Conservation (phyloP, 495 filamentous ascomycete species). For the Aspergillus panamensis region DNA sequence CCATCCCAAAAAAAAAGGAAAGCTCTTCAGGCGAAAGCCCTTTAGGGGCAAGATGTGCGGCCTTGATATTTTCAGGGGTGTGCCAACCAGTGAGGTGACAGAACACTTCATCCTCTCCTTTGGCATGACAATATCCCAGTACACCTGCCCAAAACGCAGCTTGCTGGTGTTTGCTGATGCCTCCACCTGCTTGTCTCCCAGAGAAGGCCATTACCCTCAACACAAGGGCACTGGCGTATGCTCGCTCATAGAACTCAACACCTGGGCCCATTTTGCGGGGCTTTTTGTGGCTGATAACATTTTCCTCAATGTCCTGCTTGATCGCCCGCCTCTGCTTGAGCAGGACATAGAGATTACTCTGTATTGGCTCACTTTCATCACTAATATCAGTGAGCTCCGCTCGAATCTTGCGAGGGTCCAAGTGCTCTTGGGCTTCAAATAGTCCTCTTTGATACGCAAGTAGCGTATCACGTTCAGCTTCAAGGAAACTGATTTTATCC, state of each 20-base stretch:
- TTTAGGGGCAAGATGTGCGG: neutral
- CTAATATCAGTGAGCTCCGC: neutral
- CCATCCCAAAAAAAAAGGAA: neutral
- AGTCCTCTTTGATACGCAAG: neutral
- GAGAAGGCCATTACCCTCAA: neutral
- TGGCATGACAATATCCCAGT: neutral
- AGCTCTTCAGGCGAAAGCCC: neutral
- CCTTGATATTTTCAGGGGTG: neutral
- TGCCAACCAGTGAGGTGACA: neutral
- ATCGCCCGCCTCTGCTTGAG: neutral
- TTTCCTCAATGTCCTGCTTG: neutral
- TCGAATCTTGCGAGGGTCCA: too few species aligned
- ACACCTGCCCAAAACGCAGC: neutral
- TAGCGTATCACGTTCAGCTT: neutral
- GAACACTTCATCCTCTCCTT: neutral
- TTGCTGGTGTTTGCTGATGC: neutral
- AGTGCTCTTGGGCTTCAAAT: neutral
- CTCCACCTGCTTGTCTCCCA: neutral
- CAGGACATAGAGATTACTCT: neutral
- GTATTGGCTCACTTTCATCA: neutral
- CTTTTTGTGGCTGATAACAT: neutral
- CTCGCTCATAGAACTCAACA: neutral
- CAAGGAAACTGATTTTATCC: neutral
- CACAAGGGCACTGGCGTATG: neutral
- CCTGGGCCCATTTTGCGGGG: neutral